Percentiles rank a stretch among this genome's conserved stretches.
Evolutionary conservation across 495 filamentous ascomycete genomes (phyloP).

Genomic region (Pseudomonodictys pantanalensis): DNA sequence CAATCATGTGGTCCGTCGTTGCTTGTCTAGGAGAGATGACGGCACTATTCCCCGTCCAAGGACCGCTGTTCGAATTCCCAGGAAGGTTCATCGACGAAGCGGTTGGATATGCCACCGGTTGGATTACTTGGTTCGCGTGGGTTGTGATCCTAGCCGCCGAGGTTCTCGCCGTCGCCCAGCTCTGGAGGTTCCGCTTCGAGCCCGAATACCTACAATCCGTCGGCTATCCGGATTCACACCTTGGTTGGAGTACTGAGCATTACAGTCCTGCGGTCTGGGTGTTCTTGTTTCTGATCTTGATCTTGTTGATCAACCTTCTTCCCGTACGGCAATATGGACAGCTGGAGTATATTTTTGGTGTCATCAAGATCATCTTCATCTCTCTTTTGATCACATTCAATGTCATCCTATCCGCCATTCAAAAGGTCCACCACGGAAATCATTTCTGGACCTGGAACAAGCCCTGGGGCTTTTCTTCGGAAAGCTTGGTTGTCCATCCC

Average conservation of each 20-base stretch:
- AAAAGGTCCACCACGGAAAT: constrained; percentile 24
- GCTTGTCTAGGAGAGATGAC: constrained; percentile 54
- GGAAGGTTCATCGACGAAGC: constrained; percentile 48
- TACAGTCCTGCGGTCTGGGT: constrained; percentile 48
- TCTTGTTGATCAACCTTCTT: constrained; percentile 46
- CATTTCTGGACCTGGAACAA: constrained; percentile 44
- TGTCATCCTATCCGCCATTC: constrained; percentile 26
- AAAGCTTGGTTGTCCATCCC: constrained; percentile 33
- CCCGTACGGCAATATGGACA: constrained; percentile 51
- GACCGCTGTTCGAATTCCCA: constrained; percentile 51
- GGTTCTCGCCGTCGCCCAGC: constrained; percentile 46
- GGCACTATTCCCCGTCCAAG: constrained; percentile 51
- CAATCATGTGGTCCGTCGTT: constrained; percentile 52
- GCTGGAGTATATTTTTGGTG: constrained; percentile 50
- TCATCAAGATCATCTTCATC: constrained; percentile 49
- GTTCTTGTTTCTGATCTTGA: constrained; percentile 43
- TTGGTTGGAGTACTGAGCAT: constrained; percentile 41
- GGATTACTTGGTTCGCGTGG: constrained; percentile 56
- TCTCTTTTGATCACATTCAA: constrained; percentile 47
- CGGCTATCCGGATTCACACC: constrained; percentile 41
- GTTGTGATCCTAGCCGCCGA: constrained; percentile 44
- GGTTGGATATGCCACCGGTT: constrained; percentile 53
- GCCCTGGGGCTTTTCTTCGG: constrained; percentile 39
- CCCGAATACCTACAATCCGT: constrained; percentile 38
- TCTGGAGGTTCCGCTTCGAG: constrained; percentile 48